phyloP scores from a whole-genome alignment of 352 stramenopile genomes.

The Globisporangium cystogenes region DNA sequence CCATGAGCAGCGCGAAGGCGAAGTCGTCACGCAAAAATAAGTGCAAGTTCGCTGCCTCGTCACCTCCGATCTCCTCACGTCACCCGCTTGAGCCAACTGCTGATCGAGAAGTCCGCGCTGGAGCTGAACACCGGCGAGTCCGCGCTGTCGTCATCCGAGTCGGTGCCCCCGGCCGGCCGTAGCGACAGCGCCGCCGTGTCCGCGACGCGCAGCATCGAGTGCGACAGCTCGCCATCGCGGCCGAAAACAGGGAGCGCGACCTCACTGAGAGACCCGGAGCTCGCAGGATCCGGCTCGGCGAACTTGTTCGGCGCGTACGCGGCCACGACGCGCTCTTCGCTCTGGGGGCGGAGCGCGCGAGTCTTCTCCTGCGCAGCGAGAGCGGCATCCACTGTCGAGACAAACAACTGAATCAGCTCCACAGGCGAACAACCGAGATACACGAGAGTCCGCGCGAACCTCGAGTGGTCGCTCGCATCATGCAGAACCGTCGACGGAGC shows the following conservation, averaged over 20 bases:
- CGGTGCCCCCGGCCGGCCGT: background rate
- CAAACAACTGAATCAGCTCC: background rate
- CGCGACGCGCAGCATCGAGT: conserved; percentile 15
- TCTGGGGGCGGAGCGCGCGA: background rate
- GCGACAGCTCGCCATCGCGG: conserved; percentile 1
- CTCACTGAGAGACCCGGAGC: background rate
- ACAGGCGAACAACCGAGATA: background rate
- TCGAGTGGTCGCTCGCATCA: conserved; percentile 27
- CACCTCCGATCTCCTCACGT: background rate
- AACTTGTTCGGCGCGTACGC: conserved; percentile 14
- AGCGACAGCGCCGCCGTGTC: background rate
- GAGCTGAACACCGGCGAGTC: conserved; percentile 21
- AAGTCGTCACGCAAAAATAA: too few species aligned
- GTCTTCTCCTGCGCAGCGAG: conserved; percentile 5
- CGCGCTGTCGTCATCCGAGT: background rate
- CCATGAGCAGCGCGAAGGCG: too few species aligned
- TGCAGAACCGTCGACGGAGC: conserved; percentile 17
- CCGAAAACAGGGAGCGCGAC: conserved; percentile 4
- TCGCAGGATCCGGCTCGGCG: background rate
- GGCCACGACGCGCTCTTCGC: background rate
- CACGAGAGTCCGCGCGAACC: conserved; percentile 9
- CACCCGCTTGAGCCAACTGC: conserved; percentile 28
- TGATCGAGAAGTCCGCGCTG: conserved; percentile 34
- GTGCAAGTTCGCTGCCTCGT: too few species aligned
- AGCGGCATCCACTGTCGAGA: conserved; percentile 1